A percentile compares a stretch with the other conserved stretches of the same genome.
Evolutionary conservation across 2,329 filamentous ascomycete species (phyloP).

Genomic region (Colletotrichum sp.): DNA sequence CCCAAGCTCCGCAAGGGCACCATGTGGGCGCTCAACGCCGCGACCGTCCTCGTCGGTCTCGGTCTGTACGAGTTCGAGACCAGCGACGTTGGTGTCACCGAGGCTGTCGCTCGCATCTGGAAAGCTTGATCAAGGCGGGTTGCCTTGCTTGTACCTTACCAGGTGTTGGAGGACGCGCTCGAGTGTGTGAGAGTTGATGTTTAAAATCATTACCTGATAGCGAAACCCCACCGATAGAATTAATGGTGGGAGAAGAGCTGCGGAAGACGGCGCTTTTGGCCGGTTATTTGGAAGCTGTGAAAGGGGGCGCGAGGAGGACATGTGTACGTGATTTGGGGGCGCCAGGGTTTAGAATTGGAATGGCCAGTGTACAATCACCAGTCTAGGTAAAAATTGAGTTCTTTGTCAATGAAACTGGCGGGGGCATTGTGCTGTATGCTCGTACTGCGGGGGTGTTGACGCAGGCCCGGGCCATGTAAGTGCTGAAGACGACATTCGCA

Average conservation of each 20-base stretch:
- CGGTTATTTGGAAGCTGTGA: neutral
- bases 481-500: neutral
- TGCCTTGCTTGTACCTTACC: neutral
- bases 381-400: conserved; percentile 20
- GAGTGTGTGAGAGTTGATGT: neutral
- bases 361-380: conserved; percentile 20
- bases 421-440: neutral
- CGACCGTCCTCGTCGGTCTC: conserved; percentile 81
- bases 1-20: conserved; percentile 70
- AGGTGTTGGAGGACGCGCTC: neutral
- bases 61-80: conserved; percentile 99
- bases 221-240: neutral
- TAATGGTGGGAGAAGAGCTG: neutral
- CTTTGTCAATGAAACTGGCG: conserved; percentile 7
- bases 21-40: conserved; percentile 79
- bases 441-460: neutral
- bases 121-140: conserved; percentile 61
- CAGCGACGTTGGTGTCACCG: conserved; percentile 93
- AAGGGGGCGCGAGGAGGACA: neutral
- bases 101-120: conserved; percentile 89
- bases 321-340: conserved; percentile 17
- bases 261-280: neutral
- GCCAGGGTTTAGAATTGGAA: conserved; percentile 21
- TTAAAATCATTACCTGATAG: neutral
- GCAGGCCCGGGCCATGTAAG: neutral